phyloP scores from a whole-genome alignment of 192 early-diverging fungal genomes.

The Glomus cerebriforme region DNA sequence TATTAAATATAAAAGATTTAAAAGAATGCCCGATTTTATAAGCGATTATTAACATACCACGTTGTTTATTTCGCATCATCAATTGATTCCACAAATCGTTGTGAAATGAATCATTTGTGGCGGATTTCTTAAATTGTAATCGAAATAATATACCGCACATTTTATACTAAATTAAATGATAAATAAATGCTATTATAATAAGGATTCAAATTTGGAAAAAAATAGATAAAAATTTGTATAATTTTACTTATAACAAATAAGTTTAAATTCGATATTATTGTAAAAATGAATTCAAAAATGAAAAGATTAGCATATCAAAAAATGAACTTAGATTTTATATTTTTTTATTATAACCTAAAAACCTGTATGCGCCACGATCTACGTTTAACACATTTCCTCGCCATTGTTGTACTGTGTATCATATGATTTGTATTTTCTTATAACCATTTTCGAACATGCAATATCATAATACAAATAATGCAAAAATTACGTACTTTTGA shows the following conservation, averaged over 20 bases:
- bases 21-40: not conserved
- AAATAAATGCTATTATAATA: not conserved
- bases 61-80: constrained; percentile 46
- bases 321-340: too few species aligned
- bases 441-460: too few species aligned
- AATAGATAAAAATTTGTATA: not conserved
- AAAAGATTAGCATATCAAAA: too few species aligned
- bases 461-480: too few species aligned
- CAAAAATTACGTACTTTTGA: too few species aligned
- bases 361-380: too few species aligned
- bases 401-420: too few species aligned
- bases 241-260: not conserved
- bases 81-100: constrained; percentile 43
- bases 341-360: too few species aligned
- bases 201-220: not conserved
- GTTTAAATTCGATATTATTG: not conserved
- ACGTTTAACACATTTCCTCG: too few species aligned
- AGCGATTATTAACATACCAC: constrained; percentile 42
- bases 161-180: not conserved
- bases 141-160: constrained; percentile 65
- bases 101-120: not conserved
- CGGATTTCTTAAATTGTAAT: constrained; percentile 29
- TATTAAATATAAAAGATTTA: not conserved
- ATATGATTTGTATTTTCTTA: too few species aligned
- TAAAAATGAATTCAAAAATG: too few species aligned